A percentile compares a stretch with the other conserved stretches of the same genome.
Evolutionary conservation across 306 rosid species (phyloP).

Genomic region (Cucurbita argyrosperma): DNA sequence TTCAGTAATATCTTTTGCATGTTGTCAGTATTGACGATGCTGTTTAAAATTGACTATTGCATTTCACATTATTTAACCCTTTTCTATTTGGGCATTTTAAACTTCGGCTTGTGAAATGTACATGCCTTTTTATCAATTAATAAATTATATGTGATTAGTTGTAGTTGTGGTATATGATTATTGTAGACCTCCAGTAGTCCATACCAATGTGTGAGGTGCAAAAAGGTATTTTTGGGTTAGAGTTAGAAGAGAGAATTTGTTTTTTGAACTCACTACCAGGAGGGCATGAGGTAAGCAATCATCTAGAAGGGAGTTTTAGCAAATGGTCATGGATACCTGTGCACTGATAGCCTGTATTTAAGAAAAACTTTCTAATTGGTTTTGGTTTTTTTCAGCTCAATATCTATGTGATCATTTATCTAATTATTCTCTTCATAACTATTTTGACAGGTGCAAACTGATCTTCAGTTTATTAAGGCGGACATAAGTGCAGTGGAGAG

Average conservation of each 20-base stretch:
- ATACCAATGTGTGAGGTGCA: neutral
- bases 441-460: constrained; percentile 55
- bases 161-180: neutral
- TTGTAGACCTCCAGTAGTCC: neutral
- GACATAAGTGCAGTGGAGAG: constrained; percentile 77
- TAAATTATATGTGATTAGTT: neutral
- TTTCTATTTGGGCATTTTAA: neutral
- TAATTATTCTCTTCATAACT: neutral
- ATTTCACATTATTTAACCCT: neutral
- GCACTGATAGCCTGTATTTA: neutral
- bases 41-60: neutral
- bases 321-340: neutral
- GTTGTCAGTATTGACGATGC: neutral
- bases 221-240: neutral
- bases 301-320: neutral
- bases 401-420: neutral
- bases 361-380: neutral
- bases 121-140: neutral
- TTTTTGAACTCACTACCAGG: neutral
- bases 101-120: neutral
- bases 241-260: neutral
- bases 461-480: constrained; percentile 85
- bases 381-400: neutral
- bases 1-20: neutral
- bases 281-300: neutral